These are phyloP conservation scores for Suhomyces vadensis DNA, from an alignment of 805 yeast species.

Conservation along the genomic window DNA sequence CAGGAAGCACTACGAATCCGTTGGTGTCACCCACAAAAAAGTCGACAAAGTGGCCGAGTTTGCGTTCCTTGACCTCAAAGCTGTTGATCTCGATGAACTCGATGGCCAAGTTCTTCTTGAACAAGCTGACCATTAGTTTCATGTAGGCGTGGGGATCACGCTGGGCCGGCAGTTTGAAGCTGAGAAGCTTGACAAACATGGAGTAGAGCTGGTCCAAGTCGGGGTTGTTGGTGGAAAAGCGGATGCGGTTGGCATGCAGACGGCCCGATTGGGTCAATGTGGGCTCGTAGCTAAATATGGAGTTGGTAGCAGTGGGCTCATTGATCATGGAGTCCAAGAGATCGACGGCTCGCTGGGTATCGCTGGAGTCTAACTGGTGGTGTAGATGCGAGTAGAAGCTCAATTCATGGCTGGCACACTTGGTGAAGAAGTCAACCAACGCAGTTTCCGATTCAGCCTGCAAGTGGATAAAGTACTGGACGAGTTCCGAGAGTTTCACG, in stretches of 20 bases:
- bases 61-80: constrained; percentile 19
- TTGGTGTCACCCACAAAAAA: constrained; percentile 18
- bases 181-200: constrained; percentile 23
- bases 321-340: constrained; percentile 22
- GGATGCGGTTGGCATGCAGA: neutral
- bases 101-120: constrained; percentile 19
- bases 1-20: constrained; percentile 15
- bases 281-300: constrained; percentile 22
- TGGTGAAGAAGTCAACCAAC: constrained; percentile 17
- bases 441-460: constrained; percentile 19
- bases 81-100: constrained; percentile 21
- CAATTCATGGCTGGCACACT: constrained; percentile 22
- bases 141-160: constrained; percentile 18
- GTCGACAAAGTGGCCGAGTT: constrained; percentile 17
- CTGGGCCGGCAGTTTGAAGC: constrained; percentile 14
- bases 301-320: constrained; percentile 10
- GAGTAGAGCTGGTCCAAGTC: constrained; percentile 22
- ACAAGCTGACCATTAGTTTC: constrained; percentile 22
- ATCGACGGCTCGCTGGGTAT: constrained; percentile 22
- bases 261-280: neutral
- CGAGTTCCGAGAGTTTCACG: constrained; percentile 15
- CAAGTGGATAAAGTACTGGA: constrained; percentile 18
- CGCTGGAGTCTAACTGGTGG: constrained; percentile 16
- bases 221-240: constrained; percentile 13
- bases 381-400: constrained; percentile 18